Evolutionary conservation across 1,139 yeast species (phyloP), one percentile per base, ranked within the genome.

Genomic region (Protomyces inouyei): DNA sequence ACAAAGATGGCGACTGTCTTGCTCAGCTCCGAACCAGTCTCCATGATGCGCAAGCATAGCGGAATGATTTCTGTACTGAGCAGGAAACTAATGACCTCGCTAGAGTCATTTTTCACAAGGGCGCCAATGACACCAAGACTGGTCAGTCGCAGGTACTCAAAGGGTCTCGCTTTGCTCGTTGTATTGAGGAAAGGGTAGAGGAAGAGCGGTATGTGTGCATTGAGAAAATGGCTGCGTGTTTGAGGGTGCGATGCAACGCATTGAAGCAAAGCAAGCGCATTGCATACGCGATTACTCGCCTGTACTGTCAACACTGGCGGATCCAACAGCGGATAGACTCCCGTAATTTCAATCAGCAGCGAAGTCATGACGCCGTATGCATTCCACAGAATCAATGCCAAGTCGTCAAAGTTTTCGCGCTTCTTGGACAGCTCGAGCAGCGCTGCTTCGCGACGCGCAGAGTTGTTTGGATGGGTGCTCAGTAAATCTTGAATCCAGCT

Each of bases 121-220:
- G 98, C 98, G 18, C 98, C 98, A 74, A 93, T 89, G 3, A 93
- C 98, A 45, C 98, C 98, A 67, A 93, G 82, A 66, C 96, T 88
- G 0, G 98, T 93, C 68, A 93, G 80, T 69, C 98, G 81, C 71
- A 93, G 80, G 74, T 93, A 93, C 76, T 93, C 98, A 77, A 92
- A 93, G 12, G 97, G 89, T 70, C 97, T 82, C 70, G 91, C 92
- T 73, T 93, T 87, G 52, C 96, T 89, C 68, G 89, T 88, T 3
- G 98, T 92, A 71, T 91, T 90, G 73, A 93, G 81, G 72, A 93
- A 93, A 25, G 98, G 98, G 75, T 93, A 93, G 67, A 93, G 80
- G 72, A 91, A 93, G 65, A 93, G 80, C 52, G 98, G 97, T 66
- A 93, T 85, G 72, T 93, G 96, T 0, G 98, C 97, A 73, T 85